Percentiles rank a stretch among this genome's conserved stretches.
These are phyloP conservation scores for Colletotrichum melonis DNA, from an alignment of 2,329 filamentous ascomycete genomes.

Conservation along the genomic window DNA sequence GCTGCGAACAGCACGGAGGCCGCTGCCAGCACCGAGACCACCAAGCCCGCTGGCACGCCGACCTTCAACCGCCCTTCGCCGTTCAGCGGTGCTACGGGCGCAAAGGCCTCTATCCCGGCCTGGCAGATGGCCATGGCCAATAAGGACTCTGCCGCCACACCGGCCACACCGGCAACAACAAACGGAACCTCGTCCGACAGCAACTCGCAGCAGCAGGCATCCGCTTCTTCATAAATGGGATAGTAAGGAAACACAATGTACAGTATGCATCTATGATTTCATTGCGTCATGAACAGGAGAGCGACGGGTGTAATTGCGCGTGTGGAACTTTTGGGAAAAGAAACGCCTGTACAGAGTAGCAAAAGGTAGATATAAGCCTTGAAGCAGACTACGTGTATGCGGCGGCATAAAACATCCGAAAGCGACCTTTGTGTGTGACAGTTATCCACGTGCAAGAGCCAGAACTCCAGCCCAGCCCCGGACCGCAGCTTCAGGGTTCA, in stretches of 20 bases:
- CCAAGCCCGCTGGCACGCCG: conserved; percentile 45
- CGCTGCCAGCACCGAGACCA: conserved; percentile 44
- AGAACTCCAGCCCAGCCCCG: neutral
- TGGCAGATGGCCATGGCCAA: conserved; percentile 82
- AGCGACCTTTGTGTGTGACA: neutral
- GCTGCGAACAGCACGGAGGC: conserved; percentile 40
- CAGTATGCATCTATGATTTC: neutral
- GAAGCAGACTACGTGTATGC: neutral
- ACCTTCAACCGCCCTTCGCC: conserved; percentile 41
- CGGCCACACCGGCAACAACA: conserved; percentile 42
- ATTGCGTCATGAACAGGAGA: neutral
- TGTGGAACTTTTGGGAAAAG: neutral
- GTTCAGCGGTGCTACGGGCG: conserved; percentile 55
- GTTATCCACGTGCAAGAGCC: neutral
- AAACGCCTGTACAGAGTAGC: neutral
- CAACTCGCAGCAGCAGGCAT: conserved; percentile 27
- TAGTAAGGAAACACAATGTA: neutral
- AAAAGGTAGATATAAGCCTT: neutral
- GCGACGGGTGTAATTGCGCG: neutral
- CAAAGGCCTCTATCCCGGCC: conserved; percentile 78
- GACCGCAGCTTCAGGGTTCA: neutral
- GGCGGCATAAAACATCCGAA: neutral
- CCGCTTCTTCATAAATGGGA: neutral
- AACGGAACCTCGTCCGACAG: conserved; percentile 39
- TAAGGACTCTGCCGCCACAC: conserved; percentile 48